These are phyloP conservation scores for Herpetospermum pedunculosum DNA, from an alignment of 306 rosid species.

Conservation along the genomic window DNA sequence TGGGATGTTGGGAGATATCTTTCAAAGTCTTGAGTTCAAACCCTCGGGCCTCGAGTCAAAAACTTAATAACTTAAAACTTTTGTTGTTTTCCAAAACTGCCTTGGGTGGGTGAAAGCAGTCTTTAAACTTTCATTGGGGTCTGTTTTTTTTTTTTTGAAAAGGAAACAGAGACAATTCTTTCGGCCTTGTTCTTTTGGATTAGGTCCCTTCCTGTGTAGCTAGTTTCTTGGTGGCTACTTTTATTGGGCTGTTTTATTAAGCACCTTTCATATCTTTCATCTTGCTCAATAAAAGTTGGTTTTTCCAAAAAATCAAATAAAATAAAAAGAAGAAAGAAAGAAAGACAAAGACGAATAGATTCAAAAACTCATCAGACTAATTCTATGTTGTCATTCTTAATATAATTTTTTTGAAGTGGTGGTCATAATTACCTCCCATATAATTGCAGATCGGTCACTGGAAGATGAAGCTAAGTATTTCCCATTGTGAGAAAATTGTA, in stretches of 20 bases:
- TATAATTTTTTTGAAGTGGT: not conserved
- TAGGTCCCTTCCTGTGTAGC: not conserved
- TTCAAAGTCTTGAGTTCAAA: not conserved
- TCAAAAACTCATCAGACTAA: not conserved
- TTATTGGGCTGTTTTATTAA: not conserved
- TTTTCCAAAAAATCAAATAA: too few relatives aligned
- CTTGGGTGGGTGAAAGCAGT: too few relatives aligned
- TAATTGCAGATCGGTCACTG: conserved; percentile 66
- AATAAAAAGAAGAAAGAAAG: not conserved
- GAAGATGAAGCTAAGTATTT: conserved; percentile 91
- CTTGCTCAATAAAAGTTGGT: not conserved
- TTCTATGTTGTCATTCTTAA: not conserved
- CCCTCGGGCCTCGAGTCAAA: not conserved
- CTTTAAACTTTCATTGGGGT: too few relatives aligned
- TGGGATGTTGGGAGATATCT: not conserved
- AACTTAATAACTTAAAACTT: not conserved
- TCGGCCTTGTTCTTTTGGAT: not conserved
- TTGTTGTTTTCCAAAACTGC: not conserved
- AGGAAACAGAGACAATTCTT: too few relatives aligned
- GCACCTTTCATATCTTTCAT: not conserved
- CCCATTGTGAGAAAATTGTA: conserved; percentile 88
- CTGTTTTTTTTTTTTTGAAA: too few relatives aligned
- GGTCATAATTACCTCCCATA: conserved; percentile 76
- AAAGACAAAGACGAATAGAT: not conserved
- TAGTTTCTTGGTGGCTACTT: not conserved